Conservation (phyloP, 2,329 filamentous ascomycete species). For the Periglandula ipomoeae region DNA sequence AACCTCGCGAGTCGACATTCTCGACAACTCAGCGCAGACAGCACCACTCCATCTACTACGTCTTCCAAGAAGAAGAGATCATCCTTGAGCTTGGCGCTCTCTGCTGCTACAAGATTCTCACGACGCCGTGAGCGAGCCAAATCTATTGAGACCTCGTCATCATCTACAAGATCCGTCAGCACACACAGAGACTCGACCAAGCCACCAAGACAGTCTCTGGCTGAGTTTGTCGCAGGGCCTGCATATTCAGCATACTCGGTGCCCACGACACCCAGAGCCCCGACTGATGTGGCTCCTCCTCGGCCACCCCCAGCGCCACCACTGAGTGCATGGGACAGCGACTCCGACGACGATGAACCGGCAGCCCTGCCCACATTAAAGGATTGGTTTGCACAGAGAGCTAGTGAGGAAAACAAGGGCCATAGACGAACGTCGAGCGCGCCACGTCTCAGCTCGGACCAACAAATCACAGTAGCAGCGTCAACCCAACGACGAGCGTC, state of each 20-base stretch:
- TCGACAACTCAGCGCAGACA: background rate
- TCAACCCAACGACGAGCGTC: constrained; percentile 15
- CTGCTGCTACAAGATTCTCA: constrained; percentile 18
- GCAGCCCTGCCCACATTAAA: constrained; percentile 8
- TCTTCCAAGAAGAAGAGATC: constrained; percentile 9
- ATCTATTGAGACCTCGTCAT: constrained; percentile 8
- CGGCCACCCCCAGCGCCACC: constrained; percentile 7
- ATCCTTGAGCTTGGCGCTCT: constrained; percentile 17
- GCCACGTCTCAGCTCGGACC: constrained; percentile 10
- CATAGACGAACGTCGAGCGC: background rate
- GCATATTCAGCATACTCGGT: background rate
- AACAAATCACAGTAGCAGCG: constrained; percentile 12
- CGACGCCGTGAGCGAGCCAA: constrained; percentile 16
- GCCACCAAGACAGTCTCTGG: background rate
- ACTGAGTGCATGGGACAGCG: constrained; percentile 22
- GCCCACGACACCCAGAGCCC: background rate
- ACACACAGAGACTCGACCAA: background rate
- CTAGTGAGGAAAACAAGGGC: constrained; percentile 3
- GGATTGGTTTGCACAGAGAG: constrained; percentile 10
- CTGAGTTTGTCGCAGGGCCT: background rate
- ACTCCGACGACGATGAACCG: constrained; percentile 22
- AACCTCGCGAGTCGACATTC: constrained; percentile 18
- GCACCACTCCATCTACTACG: background rate
- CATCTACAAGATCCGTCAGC: background rate
- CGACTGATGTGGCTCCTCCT: constrained; percentile 4